phyloP scores from a whole-genome alignment of 228 moss, liverwort and hornwort genomes.

The Sphagnum fallax region DNA sequence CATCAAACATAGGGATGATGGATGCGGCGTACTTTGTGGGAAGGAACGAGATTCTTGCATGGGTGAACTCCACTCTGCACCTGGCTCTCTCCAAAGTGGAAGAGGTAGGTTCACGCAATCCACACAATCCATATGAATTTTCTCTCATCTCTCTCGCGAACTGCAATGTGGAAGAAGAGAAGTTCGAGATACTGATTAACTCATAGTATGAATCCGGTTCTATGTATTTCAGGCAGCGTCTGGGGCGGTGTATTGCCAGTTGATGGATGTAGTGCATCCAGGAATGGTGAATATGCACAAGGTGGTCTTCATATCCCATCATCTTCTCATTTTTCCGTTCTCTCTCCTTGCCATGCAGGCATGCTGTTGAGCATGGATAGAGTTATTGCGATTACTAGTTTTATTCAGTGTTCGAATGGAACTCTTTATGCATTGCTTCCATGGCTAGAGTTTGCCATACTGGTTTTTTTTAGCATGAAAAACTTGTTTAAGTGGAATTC shows the following conservation, averaged over 20 bases:
- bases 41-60: slow-evolving; percentile 41
- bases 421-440: neutral
- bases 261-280: slow-evolving; percentile 47
- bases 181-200: neutral
- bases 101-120: slow-evolving; percentile 20
- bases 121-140: neutral
- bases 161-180: neutral
- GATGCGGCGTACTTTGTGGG: slow-evolving; percentile 52
- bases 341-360: slow-evolving; percentile 1
- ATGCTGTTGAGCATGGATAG: slow-evolving; percentile 1
- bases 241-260: slow-evolving; percentile 49
- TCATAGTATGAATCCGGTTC: neutral
- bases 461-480: too few relatives aligned
- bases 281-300: slow-evolving; percentile 49
- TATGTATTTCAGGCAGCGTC: slow-evolving; percentile 32
- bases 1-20: slow-evolving; percentile 54
- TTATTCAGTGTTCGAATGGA: neutral
- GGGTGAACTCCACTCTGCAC: slow-evolving; percentile 48
- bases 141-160: neutral
- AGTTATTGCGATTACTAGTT: neutral
- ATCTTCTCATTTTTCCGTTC: neutral
- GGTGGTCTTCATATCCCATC: slow-evolving; percentile 6
- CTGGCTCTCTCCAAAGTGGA: slow-evolving; percentile 50
- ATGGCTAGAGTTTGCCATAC: too few relatives aligned
- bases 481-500: too few relatives aligned